Evolutionary conservation across 2,329 filamentous ascomycete species (phyloP).

Genomic region (Rutstroemia sp.): DNA sequence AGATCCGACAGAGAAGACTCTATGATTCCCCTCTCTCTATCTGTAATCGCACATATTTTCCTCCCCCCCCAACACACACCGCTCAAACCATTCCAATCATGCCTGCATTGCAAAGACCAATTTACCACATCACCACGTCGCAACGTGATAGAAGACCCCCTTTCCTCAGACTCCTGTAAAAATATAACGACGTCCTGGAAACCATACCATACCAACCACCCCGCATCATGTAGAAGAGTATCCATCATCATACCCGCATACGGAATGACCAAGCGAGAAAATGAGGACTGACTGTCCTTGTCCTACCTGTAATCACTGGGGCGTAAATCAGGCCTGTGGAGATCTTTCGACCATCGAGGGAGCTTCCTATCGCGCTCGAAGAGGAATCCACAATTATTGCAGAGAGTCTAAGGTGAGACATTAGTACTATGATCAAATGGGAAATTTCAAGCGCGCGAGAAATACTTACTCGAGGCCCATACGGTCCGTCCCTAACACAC

Average conservation of each 20-base stretch:
- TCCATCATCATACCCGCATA: not conserved
- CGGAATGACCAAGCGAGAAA: no score
- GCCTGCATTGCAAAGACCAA: conserved; percentile 4
- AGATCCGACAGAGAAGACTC: not conserved
- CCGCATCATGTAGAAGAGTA: no score
- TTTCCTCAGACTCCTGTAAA: conserved; percentile 4
- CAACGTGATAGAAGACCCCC: conserved; percentile 10
- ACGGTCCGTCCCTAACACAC: conserved; percentile 88
- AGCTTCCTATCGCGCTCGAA: conserved; percentile 83
- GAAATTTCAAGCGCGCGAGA: not conserved
- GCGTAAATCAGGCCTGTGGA: conserved; percentile 43
- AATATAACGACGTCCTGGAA: not conserved
- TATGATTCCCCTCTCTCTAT: conserved; percentile 2
- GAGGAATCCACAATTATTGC: conserved; percentile 85
- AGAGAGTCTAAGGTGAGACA: conserved; percentile 52
- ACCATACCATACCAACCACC: not conserved
- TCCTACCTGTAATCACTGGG: conserved; percentile 26
- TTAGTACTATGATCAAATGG: conserved; percentile 16
- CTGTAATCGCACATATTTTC: conserved; percentile 5
- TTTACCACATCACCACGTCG: conserved; percentile 10
- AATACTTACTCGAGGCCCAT: conserved; percentile 67
- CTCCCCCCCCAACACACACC: not conserved
- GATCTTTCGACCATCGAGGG: conserved; percentile 66
- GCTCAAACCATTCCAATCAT: not conserved
- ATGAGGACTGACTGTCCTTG: no score